phyloP scores from a whole-genome alignment of 177 flowering plant species.

The Vitis hybrid region DNA sequence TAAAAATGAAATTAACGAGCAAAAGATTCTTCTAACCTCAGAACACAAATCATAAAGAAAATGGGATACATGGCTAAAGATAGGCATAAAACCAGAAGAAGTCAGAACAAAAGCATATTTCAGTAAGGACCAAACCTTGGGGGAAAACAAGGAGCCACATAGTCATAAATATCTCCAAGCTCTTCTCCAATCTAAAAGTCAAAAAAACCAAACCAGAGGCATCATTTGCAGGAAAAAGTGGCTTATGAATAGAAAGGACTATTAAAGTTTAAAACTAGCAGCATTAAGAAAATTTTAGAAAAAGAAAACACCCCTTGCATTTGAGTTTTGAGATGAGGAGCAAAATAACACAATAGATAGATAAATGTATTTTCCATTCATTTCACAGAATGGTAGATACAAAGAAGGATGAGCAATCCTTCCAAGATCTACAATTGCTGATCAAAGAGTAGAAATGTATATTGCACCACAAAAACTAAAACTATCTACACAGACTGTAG shows the following conservation, averaged over 20 bases:
- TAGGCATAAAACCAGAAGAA: not conserved
- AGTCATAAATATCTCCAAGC: conserved; percentile 97
- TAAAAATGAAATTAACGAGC: not conserved
- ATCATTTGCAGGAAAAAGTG: not conserved
- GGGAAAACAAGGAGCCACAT: conserved; percentile 98
- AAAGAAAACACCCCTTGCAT: no score
- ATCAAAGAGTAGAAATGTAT: no score
- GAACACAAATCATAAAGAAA: not conserved
- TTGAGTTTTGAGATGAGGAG: no score
- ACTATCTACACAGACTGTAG: no score
- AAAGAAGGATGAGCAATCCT: no score
- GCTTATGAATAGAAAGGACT: not conserved
- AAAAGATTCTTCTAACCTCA: not conserved
- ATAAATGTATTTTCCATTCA: no score
- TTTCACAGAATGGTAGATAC: no score
- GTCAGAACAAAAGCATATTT: not conserved
- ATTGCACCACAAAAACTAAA: no score
- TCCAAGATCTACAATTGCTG: no score
- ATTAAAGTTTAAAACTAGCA: not conserved
- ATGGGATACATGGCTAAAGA: not conserved
- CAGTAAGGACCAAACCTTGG: conserved; percentile 66
- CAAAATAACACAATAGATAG: no score
- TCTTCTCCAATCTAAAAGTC: conserved; percentile 80
- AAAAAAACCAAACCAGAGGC: conserved; percentile 13
- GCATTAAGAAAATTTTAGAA: no score